phyloP scores from a whole-genome alignment of 768 basidiomycete species.

The Amanita thiersii region DNA sequence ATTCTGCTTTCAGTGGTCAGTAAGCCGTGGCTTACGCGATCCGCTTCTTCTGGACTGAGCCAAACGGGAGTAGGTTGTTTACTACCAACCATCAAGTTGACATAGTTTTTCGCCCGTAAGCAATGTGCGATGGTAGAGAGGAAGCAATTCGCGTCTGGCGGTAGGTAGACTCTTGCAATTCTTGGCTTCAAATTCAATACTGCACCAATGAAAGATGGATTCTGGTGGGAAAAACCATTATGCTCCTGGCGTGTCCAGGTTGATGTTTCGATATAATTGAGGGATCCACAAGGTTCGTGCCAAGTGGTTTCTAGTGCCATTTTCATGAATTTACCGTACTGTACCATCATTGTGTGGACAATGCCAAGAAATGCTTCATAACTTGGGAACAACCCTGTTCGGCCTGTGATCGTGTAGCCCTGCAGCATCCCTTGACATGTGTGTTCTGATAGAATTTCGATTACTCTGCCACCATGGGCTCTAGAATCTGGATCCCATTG shows the following conservation, averaged over 20 bases:
- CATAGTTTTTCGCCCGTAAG: conserved; percentile 74
- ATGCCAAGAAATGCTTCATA: conserved; percentile 93
- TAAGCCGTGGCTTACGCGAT: conserved; percentile 32
- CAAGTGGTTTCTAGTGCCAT: conserved; percentile 70
- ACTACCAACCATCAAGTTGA: conserved; percentile 85
- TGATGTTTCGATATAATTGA: conserved; percentile 85
- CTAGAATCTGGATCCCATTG: conserved; percentile 75
- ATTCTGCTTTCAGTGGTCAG: neutral
- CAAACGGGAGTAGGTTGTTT: conserved; percentile 80
- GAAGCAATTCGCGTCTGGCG: conserved; percentile 87
- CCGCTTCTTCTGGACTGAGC: conserved; percentile 68
- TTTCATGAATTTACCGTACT: conserved; percentile 84
- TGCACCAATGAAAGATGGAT: conserved; percentile 78
- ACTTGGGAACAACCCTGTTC: conserved; percentile 78
- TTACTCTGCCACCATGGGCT: conserved; percentile 69
- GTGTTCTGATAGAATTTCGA: conserved; percentile 87
- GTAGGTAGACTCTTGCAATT: conserved; percentile 72
- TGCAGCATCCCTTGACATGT: conserved; percentile 89
- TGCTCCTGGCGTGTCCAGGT: conserved; percentile 84
- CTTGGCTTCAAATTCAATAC: conserved; percentile 72
- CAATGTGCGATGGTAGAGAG: conserved; percentile 81
- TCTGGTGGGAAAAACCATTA: conserved; percentile 88
- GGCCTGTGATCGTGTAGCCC: conserved; percentile 86
- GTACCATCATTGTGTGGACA: conserved; percentile 84
- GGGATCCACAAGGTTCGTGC: conserved; percentile 60